Conservation (phyloP, 2,329 filamentous ascomycete genomes). For the Amauroascus verrucosus region DNA sequence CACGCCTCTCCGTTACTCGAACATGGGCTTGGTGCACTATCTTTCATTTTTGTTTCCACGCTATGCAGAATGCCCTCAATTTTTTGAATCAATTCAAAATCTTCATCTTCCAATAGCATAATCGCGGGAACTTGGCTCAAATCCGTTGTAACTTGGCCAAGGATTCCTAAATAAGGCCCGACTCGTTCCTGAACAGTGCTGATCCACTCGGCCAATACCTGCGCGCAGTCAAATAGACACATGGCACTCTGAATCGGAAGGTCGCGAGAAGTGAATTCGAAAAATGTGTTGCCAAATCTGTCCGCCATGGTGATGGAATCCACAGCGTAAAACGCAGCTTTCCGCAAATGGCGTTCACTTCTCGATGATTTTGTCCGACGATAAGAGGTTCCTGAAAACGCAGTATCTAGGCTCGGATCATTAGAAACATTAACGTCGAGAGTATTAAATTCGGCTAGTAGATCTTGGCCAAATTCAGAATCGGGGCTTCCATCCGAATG, state of each 20-base stretch:
- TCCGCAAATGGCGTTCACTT: constrained; percentile 77
- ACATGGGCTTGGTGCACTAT: constrained; percentile 36
- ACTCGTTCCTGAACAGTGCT: constrained; percentile 87
- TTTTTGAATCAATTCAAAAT: constrained; percentile 73
- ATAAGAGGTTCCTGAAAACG: constrained; percentile 22
- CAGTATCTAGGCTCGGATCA: constrained; percentile 29
- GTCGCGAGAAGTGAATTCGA: constrained; percentile 72
- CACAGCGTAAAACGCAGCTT: constrained; percentile 90
- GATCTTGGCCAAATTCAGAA: constrained; percentile 27
- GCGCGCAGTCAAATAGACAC: constrained; percentile 87
- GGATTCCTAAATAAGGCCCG: constrained; percentile 75
- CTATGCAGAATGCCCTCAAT: constrained; percentile 67
- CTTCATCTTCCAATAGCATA: constrained; percentile 85
- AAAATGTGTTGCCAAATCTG: constrained; percentile 73
- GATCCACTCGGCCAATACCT: constrained; percentile 90
- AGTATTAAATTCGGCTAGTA: constrained; percentile 29
- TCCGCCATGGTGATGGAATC: constrained; percentile 84
- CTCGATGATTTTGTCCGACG: constrained; percentile 48
- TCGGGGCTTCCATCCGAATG: constrained; percentile 47
- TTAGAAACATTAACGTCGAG: constrained; percentile 29
- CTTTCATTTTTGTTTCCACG: constrained; percentile 68
- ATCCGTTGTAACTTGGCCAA: constrained; percentile 75
- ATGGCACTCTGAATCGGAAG: constrained; percentile 82
- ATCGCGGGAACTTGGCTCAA: constrained; percentile 70
- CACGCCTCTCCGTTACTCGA: constrained; percentile 30